These are phyloP conservation scores for Solanum ossicruentum DNA, from an alignment of 257 asterid genomes.

Conservation along the genomic window DNA sequence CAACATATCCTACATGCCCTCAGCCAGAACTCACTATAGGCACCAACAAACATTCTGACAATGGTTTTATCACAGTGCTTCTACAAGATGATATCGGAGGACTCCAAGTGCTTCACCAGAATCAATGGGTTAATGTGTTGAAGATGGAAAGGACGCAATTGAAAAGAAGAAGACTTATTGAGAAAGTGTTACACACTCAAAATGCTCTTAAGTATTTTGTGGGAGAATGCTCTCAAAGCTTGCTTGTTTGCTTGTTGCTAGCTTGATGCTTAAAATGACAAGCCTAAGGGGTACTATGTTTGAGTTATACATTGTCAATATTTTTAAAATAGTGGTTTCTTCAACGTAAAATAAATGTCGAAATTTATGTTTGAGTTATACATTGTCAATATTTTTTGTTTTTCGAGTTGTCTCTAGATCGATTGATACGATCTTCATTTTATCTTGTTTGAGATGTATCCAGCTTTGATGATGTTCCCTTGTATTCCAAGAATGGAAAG, in stretches of 20 bases:
- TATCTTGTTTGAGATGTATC: background rate
- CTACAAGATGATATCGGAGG: constrained; percentile 37
- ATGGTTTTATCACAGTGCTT: constrained; percentile 29
- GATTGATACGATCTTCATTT: background rate
- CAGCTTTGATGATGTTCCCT: background rate
- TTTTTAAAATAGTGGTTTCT: background rate
- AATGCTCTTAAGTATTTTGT: too few relatives aligned
- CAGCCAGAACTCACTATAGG: constrained; percentile 31
- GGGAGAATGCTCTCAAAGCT: too few relatives aligned
- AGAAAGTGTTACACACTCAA: too few relatives aligned
- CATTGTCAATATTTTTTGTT: background rate
- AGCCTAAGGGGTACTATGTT: too few relatives aligned
- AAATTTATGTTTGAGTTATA: background rate
- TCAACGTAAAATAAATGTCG: background rate
- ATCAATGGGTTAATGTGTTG: constrained; percentile 37
- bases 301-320: too few relatives aligned
- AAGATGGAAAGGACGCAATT: too few relatives aligned
- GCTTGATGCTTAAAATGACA: too few relatives aligned
- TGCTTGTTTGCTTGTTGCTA: too few relatives aligned
- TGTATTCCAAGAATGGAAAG: background rate
- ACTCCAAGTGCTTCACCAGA: constrained; percentile 30
- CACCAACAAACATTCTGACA: constrained; percentile 24
- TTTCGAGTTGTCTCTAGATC: background rate
- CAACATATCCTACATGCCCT: too few relatives aligned
- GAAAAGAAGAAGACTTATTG: too few relatives aligned